These are phyloP conservation scores for Trypanosoma cruzi DNA, from an alignment of 208 protist genomes.

Conservation along the genomic window DNA sequence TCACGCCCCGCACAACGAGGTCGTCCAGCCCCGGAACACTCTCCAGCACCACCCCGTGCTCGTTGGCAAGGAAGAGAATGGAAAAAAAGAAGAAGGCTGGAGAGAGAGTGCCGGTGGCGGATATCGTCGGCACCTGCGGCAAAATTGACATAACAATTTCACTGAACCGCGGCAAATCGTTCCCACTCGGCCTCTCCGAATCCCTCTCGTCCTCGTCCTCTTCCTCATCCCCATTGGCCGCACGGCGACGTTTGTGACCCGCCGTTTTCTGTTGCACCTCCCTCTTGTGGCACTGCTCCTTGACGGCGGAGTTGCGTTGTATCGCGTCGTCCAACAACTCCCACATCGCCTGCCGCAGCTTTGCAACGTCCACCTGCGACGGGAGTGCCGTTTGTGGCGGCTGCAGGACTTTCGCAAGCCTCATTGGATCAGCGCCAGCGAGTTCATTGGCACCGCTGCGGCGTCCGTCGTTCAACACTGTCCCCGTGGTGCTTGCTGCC, in stretches of 20 bases:
- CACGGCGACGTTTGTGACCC: conserved; percentile 10
- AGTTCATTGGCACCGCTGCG: conserved; percentile 5
- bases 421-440: conserved; percentile 27
- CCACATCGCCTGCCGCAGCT: conserved; percentile 85
- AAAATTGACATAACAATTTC: conserved; percentile 69
- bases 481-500: conserved; percentile 24
- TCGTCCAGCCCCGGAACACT: conserved; percentile 70
- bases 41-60: conserved; percentile 83
- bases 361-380: conserved; percentile 85
- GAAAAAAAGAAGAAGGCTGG: conserved; percentile 94
- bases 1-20: conserved; percentile 58
- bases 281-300: conserved; percentile 5
- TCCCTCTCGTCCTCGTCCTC: conserved; percentile 9
- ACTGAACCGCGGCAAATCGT: conserved; percentile 51
- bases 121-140: conserved; percentile 62
- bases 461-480: conserved; percentile 23
- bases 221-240: conserved; percentile 10
- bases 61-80: conserved; percentile 89
- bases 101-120: conserved; percentile 78
- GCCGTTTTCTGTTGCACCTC: conserved; percentile 6
- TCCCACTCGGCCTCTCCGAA: not conserved
- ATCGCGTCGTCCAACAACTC: conserved; percentile 47
- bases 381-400: conserved; percentile 67
- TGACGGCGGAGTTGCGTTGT: conserved; percentile 24
- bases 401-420: conserved; percentile 54